phyloP scores from a whole-genome alignment of 441 rosid species.

The Erodium moschatum region DNA sequence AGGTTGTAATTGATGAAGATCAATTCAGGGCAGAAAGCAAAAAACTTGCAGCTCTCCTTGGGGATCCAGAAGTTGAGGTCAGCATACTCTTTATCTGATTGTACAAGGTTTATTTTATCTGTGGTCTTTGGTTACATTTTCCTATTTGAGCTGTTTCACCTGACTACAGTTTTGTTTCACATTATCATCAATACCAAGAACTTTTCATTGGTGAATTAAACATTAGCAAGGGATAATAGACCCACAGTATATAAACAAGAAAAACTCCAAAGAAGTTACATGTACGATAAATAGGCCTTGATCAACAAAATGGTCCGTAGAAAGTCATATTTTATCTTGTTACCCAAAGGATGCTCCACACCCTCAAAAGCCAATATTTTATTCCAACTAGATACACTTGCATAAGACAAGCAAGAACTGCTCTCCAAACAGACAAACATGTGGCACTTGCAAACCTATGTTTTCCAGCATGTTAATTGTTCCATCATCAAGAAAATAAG shows the following conservation, averaged over 20 bases:
- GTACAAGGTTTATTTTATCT: slow-evolving; percentile 5
- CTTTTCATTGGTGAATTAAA: not conserved
- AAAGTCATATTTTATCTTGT: no score
- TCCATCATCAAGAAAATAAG: not conserved
- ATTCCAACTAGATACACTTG: not conserved
- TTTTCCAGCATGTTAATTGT: not conserved
- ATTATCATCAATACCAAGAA: not conserved
- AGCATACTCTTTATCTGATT: slow-evolving; percentile 22
- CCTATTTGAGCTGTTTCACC: not conserved
- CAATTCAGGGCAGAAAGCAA: slow-evolving; percentile 63
- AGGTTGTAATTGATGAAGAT: slow-evolving; percentile 66
- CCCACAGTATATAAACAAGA: not conserved
- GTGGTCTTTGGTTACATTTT: not conserved
- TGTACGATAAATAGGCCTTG: not conserved
- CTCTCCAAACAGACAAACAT: not conserved
- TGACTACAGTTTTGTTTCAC: slow-evolving; percentile 8
- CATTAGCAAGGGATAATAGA: not conserved
- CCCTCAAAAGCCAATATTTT: not conserved
- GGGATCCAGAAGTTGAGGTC: slow-evolving; percentile 96
- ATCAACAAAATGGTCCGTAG: no score
- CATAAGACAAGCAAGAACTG: not conserved
- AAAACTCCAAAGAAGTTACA: not conserved
- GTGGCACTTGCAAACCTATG: not conserved
- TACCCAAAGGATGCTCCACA: no score
- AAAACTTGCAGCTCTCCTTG: slow-evolving; percentile 78